Percentiles rank a stretch among this genome's conserved stretches.
Evolutionary conservation across 495 filamentous ascomycete genomes (phyloP).

Genomic region (Neurospora sp.): DNA sequence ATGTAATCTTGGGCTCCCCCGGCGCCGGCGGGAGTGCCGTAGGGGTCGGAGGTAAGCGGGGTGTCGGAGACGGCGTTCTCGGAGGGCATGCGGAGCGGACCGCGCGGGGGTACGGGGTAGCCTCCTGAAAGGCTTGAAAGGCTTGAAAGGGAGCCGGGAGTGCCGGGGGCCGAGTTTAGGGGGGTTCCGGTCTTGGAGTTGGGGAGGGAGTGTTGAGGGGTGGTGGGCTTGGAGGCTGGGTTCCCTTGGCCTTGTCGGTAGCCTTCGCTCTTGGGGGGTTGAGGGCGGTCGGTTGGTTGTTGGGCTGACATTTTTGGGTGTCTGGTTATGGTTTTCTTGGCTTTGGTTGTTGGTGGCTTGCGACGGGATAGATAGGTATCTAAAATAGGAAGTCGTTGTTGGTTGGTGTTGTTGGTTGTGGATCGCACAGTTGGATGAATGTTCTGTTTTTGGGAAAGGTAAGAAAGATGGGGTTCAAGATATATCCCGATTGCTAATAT

Average conservation of each 20-base stretch:
- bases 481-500: background rate
- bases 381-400: background rate
- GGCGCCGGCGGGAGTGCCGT: background rate
- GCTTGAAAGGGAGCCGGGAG: background rate
- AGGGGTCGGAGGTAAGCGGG: constrained; percentile 5
- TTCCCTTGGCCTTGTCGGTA: constrained; percentile 17
- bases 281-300: constrained; percentile 30
- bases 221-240: constrained; percentile 13
- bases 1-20: constrained; percentile 17
- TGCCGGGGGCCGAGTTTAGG: background rate
- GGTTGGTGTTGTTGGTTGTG: background rate
- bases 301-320: constrained; percentile 11
- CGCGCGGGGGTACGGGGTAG: background rate
- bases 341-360: background rate
- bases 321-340: background rate
- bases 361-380: background rate
- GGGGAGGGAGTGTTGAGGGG: constrained; percentile 38
- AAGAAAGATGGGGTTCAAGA: background rate
- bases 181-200: constrained; percentile 10
- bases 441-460: background rate
- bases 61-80: constrained; percentile 35
- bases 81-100: constrained; percentile 11
- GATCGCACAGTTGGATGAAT: background rate
- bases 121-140: background rate
- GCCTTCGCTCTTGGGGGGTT: constrained; percentile 43